These are phyloP conservation scores for Plectranthus barbatus DNA, from an alignment of 257 asterid genomes.

Conservation along the genomic window DNA sequence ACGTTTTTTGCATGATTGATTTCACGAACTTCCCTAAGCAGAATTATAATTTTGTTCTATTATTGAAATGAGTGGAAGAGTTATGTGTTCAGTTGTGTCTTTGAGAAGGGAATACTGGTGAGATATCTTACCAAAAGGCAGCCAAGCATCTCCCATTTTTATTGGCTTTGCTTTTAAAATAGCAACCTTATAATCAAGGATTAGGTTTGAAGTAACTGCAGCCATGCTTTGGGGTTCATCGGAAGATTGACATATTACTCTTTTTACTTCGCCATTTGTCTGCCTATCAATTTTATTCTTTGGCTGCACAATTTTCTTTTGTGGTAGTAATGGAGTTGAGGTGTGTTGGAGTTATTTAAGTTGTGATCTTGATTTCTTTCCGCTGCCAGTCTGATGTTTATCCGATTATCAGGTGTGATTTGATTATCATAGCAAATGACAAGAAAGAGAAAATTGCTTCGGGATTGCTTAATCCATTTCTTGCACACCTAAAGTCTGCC, in stretches of 20 bases:
- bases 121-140: not conserved
- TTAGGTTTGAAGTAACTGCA: not conserved
- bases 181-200: not conserved
- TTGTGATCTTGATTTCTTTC: not conserved
- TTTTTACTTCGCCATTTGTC: not conserved
- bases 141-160: too few species aligned
- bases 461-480: slow-evolving; percentile 89
- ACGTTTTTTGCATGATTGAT: not conserved
- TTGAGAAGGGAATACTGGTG: not conserved
- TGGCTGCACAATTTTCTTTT: not conserved
- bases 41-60: not conserved
- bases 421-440: slow-evolving; percentile 69
- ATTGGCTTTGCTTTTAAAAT: too few species aligned
- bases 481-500: slow-evolving; percentile 82
- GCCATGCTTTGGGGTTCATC: not conserved
- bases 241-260: not conserved
- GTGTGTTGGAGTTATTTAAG: not conserved
- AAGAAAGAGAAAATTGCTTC: slow-evolving; percentile 92
- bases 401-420: slow-evolving; percentile 46
- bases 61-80: slow-evolving; percentile 2
- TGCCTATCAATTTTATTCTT: not conserved
- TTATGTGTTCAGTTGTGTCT: not conserved
- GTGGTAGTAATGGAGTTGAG: slow-evolving; percentile 6
- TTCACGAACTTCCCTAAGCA: not conserved
- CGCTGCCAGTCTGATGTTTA: slow-evolving; percentile 6